Conservation (phyloP, 1,139 yeast species). For the Yamadazyma atmosphaerica region DNA sequence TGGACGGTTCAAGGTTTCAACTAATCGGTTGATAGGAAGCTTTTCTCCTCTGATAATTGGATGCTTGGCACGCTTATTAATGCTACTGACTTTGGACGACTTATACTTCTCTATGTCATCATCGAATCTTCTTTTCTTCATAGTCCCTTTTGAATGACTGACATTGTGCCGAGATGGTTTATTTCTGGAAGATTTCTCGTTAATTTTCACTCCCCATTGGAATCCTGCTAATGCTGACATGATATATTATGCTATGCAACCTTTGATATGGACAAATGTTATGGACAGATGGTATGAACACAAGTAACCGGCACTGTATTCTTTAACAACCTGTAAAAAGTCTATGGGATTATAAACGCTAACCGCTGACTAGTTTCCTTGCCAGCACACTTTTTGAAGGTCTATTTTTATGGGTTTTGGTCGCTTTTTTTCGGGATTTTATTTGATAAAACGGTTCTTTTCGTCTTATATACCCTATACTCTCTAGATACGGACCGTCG, state of each 20-base stretch:
- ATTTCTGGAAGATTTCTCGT: slow-evolving; percentile 12
- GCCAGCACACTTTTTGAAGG: too few relatives aligned
- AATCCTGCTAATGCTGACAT: slow-evolving; percentile 29
- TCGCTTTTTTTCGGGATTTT: too few relatives aligned
- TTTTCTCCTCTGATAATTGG: slow-evolving; percentile 49
- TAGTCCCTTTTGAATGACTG: slow-evolving; percentile 1
- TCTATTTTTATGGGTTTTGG: too few relatives aligned
- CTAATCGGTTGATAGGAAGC: slow-evolving; percentile 59
- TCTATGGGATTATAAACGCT: too few relatives aligned
- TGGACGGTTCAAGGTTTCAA: slow-evolving; percentile 65
- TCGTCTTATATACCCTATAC: too few relatives aligned
- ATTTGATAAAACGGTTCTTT: too few relatives aligned
- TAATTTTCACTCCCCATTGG: slow-evolving; percentile 30
- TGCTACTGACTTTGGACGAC: slow-evolving; percentile 7
- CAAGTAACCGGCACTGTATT: background rate
- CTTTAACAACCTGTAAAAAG: too few relatives aligned
- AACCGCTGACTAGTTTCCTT: too few relatives aligned
- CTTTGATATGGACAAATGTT: background rate
- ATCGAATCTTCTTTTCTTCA: slow-evolving; percentile 17
- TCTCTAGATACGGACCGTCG: too few relatives aligned
- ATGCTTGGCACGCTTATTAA: slow-evolving; percentile 34
- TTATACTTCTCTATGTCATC: slow-evolving; percentile 12
- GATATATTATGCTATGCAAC: background rate
- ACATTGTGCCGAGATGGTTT: background rate
- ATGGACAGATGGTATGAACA: too few relatives aligned